Base-by-base conservation (phyloP, 257 asterid species). In the Solanum peruvianum region DNA sequence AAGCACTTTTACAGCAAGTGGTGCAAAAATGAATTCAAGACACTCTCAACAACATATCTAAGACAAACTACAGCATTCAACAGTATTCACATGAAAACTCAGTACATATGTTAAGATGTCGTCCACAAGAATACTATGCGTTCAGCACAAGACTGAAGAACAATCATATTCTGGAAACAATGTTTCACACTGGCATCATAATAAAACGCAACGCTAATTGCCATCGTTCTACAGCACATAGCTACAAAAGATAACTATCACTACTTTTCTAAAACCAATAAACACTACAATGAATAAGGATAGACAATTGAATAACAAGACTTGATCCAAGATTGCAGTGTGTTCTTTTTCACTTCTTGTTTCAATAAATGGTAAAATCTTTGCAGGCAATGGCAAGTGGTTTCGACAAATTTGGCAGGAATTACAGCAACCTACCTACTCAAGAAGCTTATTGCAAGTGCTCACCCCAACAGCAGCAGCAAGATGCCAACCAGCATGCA, bases 401-500 rank as follows among this genome's bases (percentile, higher is more conserved):
- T 92, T 88, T 96, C 94, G 97, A 81, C 98, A 88, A 90, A 94
- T 94, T 92, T 52, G 78, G 56, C 42, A 41, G 60, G 71, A 70
- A 69, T 62, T 25, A 66, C 2, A 31, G 67, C 3, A 1, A 21
- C 72, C 89, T 93, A 21, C 72, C 89, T 93, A 93, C 75, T 91
- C 92, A 87, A 96, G 90, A 85, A 96, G 98, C 86, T 94, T 94
- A 94, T 96, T 96, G 90, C 96, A 94, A 85, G 99, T 93, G 89
- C 92, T 62, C 42, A 96, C 98, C 72, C 98, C 98, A 66, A 94
- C 80, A 85, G 98, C 98, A 92, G 98, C 98, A 78, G 98, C 98
- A 88, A 96, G 93, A 90, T 94, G 99, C 99, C 99, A 94, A 86
- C 95, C 98, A 83, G 98, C 98, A 89, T 96, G 99, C 42, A 96